phyloP scores from a whole-genome alignment of 163 green algal genomes.

The Botryococcus braunii region DNA sequence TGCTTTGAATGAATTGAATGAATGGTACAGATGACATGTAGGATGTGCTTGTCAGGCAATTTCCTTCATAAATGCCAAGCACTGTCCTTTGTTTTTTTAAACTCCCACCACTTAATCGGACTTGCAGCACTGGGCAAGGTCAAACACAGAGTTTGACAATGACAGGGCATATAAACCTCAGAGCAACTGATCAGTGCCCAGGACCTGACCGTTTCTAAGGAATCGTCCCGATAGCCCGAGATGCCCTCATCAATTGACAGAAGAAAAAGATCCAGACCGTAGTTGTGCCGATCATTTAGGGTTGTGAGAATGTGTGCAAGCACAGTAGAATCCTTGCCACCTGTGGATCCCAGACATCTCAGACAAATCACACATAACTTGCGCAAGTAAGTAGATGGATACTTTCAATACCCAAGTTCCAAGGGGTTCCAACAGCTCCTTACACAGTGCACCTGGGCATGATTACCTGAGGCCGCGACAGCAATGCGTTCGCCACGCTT shows the following conservation, averaged over 20 bases:
- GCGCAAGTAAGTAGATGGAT: not conserved
- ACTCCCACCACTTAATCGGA: no score
- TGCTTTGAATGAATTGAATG: no score
- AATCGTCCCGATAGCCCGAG: slow-evolving; percentile 81
- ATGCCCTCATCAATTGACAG: slow-evolving; percentile 98
- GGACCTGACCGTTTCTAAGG: slow-evolving; percentile 94
- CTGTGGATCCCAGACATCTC: slow-evolving; percentile 25
- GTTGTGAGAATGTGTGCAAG: slow-evolving; percentile 87
- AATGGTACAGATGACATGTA: no score
- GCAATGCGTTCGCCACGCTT: slow-evolving; percentile 75
- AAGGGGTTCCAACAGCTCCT: not conserved
- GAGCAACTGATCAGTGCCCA: no score
- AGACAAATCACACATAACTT: no score
- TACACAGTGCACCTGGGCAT: not conserved
- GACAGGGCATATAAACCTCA: no score
- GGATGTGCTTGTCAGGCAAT: no score
- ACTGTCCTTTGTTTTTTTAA: no score
- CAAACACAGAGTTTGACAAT: no score
- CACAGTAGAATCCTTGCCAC: slow-evolving; percentile 95
- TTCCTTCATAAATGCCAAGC: no score
- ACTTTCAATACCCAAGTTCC: not conserved
- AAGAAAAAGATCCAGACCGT: slow-evolving; percentile 85
- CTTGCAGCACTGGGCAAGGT: no score
- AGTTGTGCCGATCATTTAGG: slow-evolving; percentile 82
- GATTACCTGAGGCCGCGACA: slow-evolving; percentile 65